These are phyloP conservation scores for Suillus subalutaceus DNA, from an alignment of 768 basidiomycete genomes.

Conservation along the genomic window DNA sequence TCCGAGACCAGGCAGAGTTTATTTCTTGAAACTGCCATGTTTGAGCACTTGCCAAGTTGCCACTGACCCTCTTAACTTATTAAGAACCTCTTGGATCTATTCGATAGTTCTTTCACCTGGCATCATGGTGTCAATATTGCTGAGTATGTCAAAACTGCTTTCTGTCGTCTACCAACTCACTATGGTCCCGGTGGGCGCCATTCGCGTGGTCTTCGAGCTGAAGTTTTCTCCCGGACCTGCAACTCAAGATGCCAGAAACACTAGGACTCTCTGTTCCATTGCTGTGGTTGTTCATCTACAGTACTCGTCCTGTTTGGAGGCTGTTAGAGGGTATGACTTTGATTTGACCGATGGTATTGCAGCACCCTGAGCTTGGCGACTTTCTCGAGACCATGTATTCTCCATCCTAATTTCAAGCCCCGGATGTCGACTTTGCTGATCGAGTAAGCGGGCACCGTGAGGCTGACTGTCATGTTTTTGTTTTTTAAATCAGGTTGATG, in stretches of 20 bases:
- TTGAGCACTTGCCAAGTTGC: neutral
- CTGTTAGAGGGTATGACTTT: constrained; percentile 54
- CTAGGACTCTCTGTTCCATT: constrained; percentile 60
- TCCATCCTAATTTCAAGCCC: constrained; percentile 57
- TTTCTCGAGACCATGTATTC: constrained; percentile 27
- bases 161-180: constrained; percentile 57
- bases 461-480: neutral
- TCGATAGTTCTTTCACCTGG: constrained; percentile 35
- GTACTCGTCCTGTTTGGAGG: constrained; percentile 58
- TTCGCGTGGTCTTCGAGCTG: neutral
- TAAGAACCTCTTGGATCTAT: neutral
- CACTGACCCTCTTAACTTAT: neutral
- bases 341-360: constrained; percentile 37
- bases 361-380: neutral
- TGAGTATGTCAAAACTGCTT: constrained; percentile 57
- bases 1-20: neutral
- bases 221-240: constrained; percentile 38
- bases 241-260: constrained; percentile 47
- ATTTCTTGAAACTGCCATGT: neutral
- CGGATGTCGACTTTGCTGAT: constrained; percentile 54
- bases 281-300: constrained; percentile 58
- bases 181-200: constrained; percentile 55
- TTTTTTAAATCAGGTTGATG: constrained; percentile 18
- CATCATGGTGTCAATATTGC: constrained; percentile 59
- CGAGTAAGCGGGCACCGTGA: constrained; percentile 36